phyloP scores from a whole-genome alignment of 2,329 filamentous ascomycete genomes.

The Botrytis deweyae region DNA sequence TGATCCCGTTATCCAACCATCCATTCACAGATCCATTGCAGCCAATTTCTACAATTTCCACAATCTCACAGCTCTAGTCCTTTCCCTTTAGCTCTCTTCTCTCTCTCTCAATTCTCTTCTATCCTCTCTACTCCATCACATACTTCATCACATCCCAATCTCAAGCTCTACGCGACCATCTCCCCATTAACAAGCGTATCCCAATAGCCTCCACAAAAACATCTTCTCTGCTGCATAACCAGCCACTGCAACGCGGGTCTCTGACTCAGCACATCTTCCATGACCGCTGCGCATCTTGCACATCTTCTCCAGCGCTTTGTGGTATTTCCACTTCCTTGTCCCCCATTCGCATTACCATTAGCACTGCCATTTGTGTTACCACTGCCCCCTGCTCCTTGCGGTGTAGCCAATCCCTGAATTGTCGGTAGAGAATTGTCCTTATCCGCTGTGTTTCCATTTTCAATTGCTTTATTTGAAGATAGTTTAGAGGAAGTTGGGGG shows the following conservation, averaged over 20 bases:
- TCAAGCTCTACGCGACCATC: conserved; percentile 28
- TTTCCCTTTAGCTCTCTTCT: too few relatives aligned
- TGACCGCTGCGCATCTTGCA: conserved; percentile 39
- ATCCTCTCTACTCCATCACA: too few relatives aligned
- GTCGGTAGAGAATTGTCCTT: not conserved
- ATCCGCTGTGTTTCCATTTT: not conserved
- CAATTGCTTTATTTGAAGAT: not conserved
- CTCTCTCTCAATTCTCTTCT: not conserved
- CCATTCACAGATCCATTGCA: not conserved
- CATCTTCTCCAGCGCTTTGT: conserved; percentile 37
- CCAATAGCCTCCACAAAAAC: conserved; percentile 40
- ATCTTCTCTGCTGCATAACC: conserved; percentile 40
- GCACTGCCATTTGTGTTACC: conserved; percentile 12
- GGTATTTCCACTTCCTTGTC: not conserved
- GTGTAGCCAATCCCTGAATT: not conserved
- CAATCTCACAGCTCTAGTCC: not conserved
- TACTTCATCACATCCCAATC: not conserved
- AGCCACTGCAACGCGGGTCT: conserved; percentile 39
- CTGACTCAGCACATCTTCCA: conserved; percentile 39
- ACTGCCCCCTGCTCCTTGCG: not conserved
- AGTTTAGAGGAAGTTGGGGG: conserved; percentile 2
- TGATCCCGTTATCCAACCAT: too few relatives aligned
- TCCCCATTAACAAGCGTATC: conserved; percentile 36
- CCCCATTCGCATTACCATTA: conserved; percentile 15
- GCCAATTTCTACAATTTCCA: not conserved